Evolutionary conservation across 352 stramenopile genomes (phyloP).

Genomic region (Phytophthora europaea): DNA sequence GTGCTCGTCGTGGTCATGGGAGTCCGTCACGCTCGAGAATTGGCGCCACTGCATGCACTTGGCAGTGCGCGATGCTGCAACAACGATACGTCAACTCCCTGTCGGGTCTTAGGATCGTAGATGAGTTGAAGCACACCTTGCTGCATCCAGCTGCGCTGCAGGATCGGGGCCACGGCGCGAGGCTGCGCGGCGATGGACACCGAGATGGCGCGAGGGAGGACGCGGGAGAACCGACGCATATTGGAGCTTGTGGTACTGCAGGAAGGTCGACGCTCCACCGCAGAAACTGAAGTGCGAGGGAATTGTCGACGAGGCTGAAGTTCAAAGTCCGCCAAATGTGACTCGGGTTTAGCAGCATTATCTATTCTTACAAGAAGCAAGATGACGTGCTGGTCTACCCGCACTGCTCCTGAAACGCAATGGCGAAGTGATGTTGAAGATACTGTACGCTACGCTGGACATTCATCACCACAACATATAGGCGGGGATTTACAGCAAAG

Average conservation of each 20-base stretch:
- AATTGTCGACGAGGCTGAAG: slow-evolving; percentile 22
- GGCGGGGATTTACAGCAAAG: neutral
- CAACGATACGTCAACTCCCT: slow-evolving; percentile 11
- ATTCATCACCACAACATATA: neutral
- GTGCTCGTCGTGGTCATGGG: slow-evolving; percentile 15
- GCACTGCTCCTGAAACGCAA: neutral
- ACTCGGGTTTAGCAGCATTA: neutral
- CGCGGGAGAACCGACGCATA: slow-evolving; percentile 35
- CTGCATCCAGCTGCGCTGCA: slow-evolving; percentile 28
- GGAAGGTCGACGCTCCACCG: slow-evolving; percentile 22
- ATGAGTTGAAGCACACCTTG: slow-evolving; percentile 32
- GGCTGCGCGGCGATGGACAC: slow-evolving; percentile 17
- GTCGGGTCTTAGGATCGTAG: neutral
- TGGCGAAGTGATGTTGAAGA: neutral
- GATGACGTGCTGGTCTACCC: neutral
- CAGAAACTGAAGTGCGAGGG: slow-evolving; percentile 32
- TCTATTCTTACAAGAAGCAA: neutral
- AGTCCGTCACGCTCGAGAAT: slow-evolving; percentile 25
- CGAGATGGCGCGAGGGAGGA: slow-evolving; percentile 30
- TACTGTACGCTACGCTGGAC: neutral
- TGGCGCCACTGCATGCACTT: slow-evolving; percentile 22
- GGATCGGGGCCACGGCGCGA: slow-evolving; percentile 12
- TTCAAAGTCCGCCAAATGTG: slow-evolving; percentile 26
- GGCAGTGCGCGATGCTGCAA: slow-evolving; percentile 9
- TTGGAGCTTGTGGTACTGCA: neutral